phyloP scores from a whole-genome alignment of 768 basidiomycete genomes.

The Stropharia rugosoannulata region DNA sequence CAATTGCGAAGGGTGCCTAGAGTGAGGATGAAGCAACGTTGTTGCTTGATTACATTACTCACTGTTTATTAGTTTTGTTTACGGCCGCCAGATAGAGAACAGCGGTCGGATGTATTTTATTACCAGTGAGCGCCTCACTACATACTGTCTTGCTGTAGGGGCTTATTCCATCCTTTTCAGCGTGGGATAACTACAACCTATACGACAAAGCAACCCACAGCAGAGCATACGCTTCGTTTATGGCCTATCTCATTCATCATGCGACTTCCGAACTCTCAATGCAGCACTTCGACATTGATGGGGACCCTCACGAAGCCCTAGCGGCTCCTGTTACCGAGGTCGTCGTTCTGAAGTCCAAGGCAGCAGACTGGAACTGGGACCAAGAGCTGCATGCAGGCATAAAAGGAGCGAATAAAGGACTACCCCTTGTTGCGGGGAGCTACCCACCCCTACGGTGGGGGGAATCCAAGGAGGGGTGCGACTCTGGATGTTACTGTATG shows the following conservation, averaged over 20 bases:
- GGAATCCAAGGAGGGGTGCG: background rate
- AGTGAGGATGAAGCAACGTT: background rate
- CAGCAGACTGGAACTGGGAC: background rate
- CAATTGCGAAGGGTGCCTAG: conserved; percentile 1
- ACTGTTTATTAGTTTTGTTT: background rate
- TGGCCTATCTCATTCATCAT: background rate
- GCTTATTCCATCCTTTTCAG: background rate
- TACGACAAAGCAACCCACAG: background rate
- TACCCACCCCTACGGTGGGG: conserved; percentile 4
- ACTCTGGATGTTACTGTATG: conserved; percentile 4
- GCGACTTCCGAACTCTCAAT: background rate
- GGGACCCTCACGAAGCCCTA: conserved; percentile 4
- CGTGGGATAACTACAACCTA: conserved; percentile 1
- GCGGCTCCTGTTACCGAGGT: conserved; percentile 4
- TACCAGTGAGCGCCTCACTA: background rate
- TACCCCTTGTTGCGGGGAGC: background rate
- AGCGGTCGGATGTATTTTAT: conserved; percentile 1
- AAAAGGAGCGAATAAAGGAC: conserved; percentile 1
- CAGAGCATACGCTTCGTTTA: background rate
- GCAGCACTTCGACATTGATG: conserved; percentile 6
- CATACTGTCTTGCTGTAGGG: background rate
- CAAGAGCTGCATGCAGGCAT: conserved; percentile 1
- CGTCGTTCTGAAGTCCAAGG: conserved; percentile 1
- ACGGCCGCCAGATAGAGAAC: conserved; percentile 4
- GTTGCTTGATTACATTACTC: background rate